Evolutionary conservation across 139 green algal genomes (phyloP), one percentile per base, ranked within the genome.

Genomic region (Chlamydomonas sp.): DNA sequence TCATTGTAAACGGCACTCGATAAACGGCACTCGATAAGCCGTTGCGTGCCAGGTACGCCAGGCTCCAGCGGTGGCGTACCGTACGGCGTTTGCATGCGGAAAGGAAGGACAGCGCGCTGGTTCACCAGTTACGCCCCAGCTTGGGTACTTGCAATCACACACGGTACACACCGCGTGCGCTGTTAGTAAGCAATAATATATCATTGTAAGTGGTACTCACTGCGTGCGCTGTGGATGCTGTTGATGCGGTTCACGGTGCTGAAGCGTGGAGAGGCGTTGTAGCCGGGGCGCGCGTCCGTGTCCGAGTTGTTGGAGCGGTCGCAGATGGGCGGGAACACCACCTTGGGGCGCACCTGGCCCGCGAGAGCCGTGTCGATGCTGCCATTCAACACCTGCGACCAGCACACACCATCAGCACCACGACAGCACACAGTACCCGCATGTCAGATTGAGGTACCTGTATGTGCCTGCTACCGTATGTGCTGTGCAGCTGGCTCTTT

Each of bases 241-340:
- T 1, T 74, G 71, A 6, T 2, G 20, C 71, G 64, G 20, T 67
- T 63, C 4, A 77, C 63, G 7, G 72, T 79, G 5, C 63, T 8
- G 16, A 66, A 77, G 12, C 15, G 12, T 49, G 3, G 17, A 16
- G 57, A 57, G 80, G 66, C 64, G 80, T 5, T 18, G 57, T 4
- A 15, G 4, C 58, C 57, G 79, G 67, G 78, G 82, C 82, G 82
- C 82, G 58, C 16, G 18, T 18, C 57, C 58, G 18, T 63, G 63
- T 72, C 64, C 14, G 89, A 79, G 49, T 62, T 74, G 16, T 69
- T 84, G 60, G 63, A 63, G n/a, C 83, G 73, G 67, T 93, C 89
- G n/a, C 89, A 78, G 18, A 95, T 94, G 64, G 93, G 91, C 49
- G 93, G 90, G 74, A 95, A 94, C n/a, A 94, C 74, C n/a, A 91